Base-by-base conservation (phyloP, 169 alveolate genomes). In the Plasmodium falciparum region DNA sequence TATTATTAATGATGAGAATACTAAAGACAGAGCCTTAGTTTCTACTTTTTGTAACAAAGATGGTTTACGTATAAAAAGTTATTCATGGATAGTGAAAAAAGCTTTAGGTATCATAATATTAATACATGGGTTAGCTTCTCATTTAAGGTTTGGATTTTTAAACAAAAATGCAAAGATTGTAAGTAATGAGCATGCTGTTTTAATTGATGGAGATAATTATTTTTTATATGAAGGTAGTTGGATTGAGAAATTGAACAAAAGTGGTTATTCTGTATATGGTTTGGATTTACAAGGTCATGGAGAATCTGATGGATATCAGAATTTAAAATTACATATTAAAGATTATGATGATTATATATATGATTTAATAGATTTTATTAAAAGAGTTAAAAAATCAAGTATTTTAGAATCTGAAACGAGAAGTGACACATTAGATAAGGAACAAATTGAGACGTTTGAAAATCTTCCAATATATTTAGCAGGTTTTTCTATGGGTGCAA, bases 201-300 rank as follows among this genome's bases (percentile, higher is more conserved):
- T 54, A 17, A 54, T 13, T 3, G 62, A 54, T 54, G 62, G 8
- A 17, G 24, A 54, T 3, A 54, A 54, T 54, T 54, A 54, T 54
- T 54, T n/a, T 54, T 1, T 54, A 15, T 54, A 54, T 15, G 20
- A 54, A 17, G 62, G 20, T 5, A 54, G 62, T 54, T 54, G 62
- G 62, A 11, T 54, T n/a, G 62, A 54, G 8, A 13, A 54, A 4
- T 54, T 54, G 3, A 54, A 54, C 20, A 6, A 54, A 5, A 54
- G 6, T 54, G 62, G 62, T n/a, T 54, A 54, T 15, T 54, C 62
- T n/a, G 62, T 54, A 54, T 54, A 54, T 54, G 62, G 62, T 54
- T 3, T 54, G 17, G 73, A 76, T 24, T 43, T 61, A 29, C 75
- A 43, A 43, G 52, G 62, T 1, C 49, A 72, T n/a, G 62, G 62